Percentiles rank a stretch among this genome's conserved stretches.
Evolutionary conservation across 805 yeast species (phyloP).

Genomic region (Candida odintsovae): DNA sequence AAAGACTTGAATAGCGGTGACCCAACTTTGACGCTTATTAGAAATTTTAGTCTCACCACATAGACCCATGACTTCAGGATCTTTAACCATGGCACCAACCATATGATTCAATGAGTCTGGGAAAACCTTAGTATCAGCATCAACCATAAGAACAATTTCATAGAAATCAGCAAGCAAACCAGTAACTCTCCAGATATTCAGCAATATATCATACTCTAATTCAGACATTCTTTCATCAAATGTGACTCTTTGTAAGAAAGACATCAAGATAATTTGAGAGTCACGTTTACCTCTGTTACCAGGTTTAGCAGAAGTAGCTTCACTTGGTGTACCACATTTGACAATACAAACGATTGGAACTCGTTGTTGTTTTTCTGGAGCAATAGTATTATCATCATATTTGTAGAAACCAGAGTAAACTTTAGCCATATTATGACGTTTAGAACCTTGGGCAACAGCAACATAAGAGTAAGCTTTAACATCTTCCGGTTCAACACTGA

Average conservation of each 20-base stretch:
- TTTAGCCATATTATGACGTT: constrained; percentile 97
- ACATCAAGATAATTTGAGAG: constrained; percentile 86
- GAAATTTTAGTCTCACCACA: constrained; percentile 95
- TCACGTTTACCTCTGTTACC: constrained; percentile 97
- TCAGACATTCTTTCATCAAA: constrained; percentile 94
- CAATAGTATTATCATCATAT: constrained; percentile 71
- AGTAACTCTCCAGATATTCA: constrained; percentile 73
- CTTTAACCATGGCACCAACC: constrained; percentile 84
- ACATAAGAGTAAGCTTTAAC: constrained; percentile 84
- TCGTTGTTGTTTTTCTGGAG: constrained; percentile 76
- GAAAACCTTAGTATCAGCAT: constrained; percentile 86
- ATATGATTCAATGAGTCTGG: constrained; percentile 87
- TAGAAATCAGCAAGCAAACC: constrained; percentile 81
- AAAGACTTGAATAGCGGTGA: constrained; percentile 88
- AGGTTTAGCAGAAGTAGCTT: constrained; percentile 64
- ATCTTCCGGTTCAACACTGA: constrained; percentile 63
- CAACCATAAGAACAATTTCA: constrained; percentile 85
- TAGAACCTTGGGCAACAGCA: constrained; percentile 90
- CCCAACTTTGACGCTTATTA: constrained; percentile 80
- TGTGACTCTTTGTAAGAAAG: constrained; percentile 79
- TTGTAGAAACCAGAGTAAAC: constrained; percentile 92
- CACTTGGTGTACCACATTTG: constrained; percentile 85
- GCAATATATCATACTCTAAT: constrained; percentile 72
- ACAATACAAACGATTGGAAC: constrained; percentile 76
- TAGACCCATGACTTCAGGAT: constrained; percentile 83